Evolutionary conservation across 257 asterid species (phyloP), one percentile per base, ranked within the genome.

Genomic region (Scutellaria barbata): DNA sequence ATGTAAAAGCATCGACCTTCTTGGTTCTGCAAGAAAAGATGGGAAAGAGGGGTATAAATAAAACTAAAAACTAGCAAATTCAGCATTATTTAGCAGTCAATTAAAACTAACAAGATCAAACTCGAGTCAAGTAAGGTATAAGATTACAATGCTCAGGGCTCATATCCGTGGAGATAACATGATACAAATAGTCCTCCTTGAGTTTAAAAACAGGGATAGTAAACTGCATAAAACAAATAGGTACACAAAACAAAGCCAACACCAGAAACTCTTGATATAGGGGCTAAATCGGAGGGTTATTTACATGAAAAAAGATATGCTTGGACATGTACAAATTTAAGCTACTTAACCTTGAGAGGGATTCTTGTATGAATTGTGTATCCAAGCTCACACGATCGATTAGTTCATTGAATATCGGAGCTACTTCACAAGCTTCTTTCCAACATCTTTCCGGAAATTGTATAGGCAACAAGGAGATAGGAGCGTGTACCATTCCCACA

Each of bases 341-440:
- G 56, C 57, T 14, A 41, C 55, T 51, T 69, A 64, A 94, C 98
- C 99, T 85, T 76, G 98, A 86, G 43, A 95, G 96, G 4, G 99
- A 84, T 47, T 95, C 92, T 78, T 95, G 97, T 52, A 95, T 77
- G 83, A 95, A 95, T 61, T 89, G 68, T 10, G 90, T 86, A 71
- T 89, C 96, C 89, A 85, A 82, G 81, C 97, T 92, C 80, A 89
- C 96, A 1, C 98, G 89, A 79, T 95, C 99, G 8, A 92, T 82
- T 6, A 95, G 95, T 66, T 92, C 98, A 74, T 92, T 95, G 81
- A 95, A 89, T 78, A 95, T 86, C 14, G 99, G 99, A 72, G 98
- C 97, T 58, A 92, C 85, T 85, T 92, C 97, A 79, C 96, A 85
- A 80, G 99, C 97, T 84, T 88, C 94, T 62, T 84, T 85, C 88